Conservation (phyloP, 148 eudicot genomes). For the Drosera capensis region DNA sequence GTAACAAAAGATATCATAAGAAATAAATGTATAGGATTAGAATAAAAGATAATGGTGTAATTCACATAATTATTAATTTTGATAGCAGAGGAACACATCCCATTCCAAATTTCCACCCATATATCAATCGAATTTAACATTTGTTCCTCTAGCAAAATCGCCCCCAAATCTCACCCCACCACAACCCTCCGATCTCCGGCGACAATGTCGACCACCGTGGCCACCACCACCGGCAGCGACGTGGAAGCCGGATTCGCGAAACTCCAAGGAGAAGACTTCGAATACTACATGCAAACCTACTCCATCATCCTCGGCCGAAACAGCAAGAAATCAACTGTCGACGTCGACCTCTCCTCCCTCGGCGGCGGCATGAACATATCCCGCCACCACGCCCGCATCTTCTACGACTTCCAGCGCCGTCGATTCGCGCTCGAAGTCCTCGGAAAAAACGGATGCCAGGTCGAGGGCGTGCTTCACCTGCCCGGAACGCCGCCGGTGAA, state of each 20-base stretch:
- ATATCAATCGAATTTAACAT: too few species aligned
- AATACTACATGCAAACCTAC: slow-evolving; percentile 95
- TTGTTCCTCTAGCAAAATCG: too few species aligned
- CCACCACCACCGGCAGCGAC: slow-evolving; percentile 58
- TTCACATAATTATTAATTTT: too few species aligned
- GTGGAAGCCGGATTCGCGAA: slow-evolving; percentile 94
- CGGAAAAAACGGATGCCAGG: slow-evolving; percentile 88
- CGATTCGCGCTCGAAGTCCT: slow-evolving; percentile 85
- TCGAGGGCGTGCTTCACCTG: slow-evolving; percentile 79
- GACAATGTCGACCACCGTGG: too few species aligned
- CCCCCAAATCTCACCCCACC: too few species aligned
- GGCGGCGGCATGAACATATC: slow-evolving; percentile 99
- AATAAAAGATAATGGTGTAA: too few species aligned
- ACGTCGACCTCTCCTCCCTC: slow-evolving; percentile 78
- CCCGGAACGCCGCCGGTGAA: slow-evolving; percentile 73
- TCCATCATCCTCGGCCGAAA: slow-evolving; percentile 80
- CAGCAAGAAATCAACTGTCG: slow-evolving; percentile 78
- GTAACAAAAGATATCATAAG: too few species aligned
- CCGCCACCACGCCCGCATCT: slow-evolving; percentile 92
- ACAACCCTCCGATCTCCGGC: too few species aligned
- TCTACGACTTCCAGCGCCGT: slow-evolving; percentile 89
- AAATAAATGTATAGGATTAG: too few species aligned
- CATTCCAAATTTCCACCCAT: too few species aligned
- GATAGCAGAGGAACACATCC: too few species aligned
- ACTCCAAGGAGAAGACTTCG: slow-evolving; percentile 94